Evolutionary conservation across 306 rosid genomes (phyloP), one percentile per base, ranked within the genome.

Genomic region (Glycyrrhiza uralensis): DNA sequence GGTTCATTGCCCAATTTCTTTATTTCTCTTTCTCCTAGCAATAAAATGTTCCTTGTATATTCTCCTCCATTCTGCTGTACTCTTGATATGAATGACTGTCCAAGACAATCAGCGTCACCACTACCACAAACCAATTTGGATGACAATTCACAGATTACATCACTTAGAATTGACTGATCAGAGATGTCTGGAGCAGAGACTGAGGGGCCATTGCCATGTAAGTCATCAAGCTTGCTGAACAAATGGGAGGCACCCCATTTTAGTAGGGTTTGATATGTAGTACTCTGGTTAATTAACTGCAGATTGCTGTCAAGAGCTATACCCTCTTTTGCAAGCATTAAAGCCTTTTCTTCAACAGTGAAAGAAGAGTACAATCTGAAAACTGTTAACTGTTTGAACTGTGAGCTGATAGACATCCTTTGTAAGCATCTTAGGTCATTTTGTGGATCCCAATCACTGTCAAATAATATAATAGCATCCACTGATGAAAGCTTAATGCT

Each of bases 361-460:
- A 76, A 87, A 73, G 62, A 61, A 26, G 92, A 78, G 79, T 87
- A 91, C 66, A 91, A 74, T 50, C 96, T 92, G 55, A 89, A 85
- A 58, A 89, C 78, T 66, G 81, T 71, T 61, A 89, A 39, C 66
- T 76, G 82, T 69, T 85, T 80, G 52, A 75, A 74, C 38, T 82
- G 82, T 28, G 92, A 79, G 79, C 86, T 83, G 41, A 91, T 58
- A 49, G 84, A 80, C 64, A 91, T 79, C 69, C 59, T 89, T 50
- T 85, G 96, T 72, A 91, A 56, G 57, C 91, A 85, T 81, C 84
- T 84, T 71, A 91, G 39, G 67, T 87, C 96, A 85, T 60, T 87
- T 58, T 80, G 74, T 3, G 88, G 91, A 74, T 78, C 88, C 91
- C 85, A 89, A 66, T 87, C 92, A 79, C 97, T 89, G 54, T 86